Evolutionary conservation across 345 rosid species (phyloP).

Genomic region (Anacardium occidentale): DNA sequence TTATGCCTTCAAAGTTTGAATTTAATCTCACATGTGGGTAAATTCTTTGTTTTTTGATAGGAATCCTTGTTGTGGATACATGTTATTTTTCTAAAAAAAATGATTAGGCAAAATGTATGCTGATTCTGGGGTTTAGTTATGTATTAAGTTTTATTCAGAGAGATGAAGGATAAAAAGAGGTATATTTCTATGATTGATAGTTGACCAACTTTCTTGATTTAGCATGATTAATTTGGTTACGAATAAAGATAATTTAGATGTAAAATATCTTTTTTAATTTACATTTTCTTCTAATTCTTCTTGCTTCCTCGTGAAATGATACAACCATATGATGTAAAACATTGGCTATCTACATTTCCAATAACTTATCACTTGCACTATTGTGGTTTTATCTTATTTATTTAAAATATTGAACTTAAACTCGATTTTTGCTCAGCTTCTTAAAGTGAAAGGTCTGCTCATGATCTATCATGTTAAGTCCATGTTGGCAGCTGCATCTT

Average conservation of each 20-base stretch:
- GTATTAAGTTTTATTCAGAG: not conserved
- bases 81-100: not conserved
- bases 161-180: not conserved
- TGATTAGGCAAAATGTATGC: not conserved
- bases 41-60: not conserved
- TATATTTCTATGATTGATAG: not conserved
- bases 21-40: conserved; percentile 2
- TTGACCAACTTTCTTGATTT: not conserved
- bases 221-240: not conserved
- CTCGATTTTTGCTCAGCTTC: not conserved
- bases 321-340: not conserved
- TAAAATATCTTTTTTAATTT: not conserved
- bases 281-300: not conserved
- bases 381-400: not conserved
- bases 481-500: not conserved
- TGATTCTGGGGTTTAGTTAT: not conserved
- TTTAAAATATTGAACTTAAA: not conserved
- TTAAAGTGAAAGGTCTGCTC: not conserved
- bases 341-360: no score
- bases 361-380: no score
- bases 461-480: not conserved
- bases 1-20: not conserved
- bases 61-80: not conserved
- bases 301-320: not conserved
- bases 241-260: not conserved